Evolutionary conservation across 345 rosid species (phyloP), one percentile per base, ranked within the genome.

Genomic region (Acer yangbiense): DNA sequence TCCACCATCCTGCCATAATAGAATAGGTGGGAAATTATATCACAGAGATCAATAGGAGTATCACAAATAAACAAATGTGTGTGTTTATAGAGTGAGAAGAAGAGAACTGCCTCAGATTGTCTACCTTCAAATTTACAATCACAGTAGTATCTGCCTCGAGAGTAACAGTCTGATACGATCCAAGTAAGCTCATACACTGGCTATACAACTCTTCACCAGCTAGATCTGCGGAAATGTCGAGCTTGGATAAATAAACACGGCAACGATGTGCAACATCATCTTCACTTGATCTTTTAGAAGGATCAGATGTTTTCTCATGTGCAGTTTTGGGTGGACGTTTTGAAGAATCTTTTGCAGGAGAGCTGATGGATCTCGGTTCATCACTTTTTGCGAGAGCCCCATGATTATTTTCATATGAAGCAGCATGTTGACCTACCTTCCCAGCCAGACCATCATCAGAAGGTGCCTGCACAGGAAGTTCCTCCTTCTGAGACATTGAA

Each of bases 161-260:
- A 77, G 82, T 64, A 65, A 73, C 79, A 72, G 77, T 69, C 71
- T 76, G 86, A 77, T 85, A 87, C 43, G 69, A 70, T 43, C 74
- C 81, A 60, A 92, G 69, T 71, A 86, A 79, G 77, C 80, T 78
- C 81, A 87, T 85, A 78, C 87, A 87, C 78, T 79, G 85, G 74
- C 76, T 76, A 82, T 73, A 86, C 87, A 92, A 72, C 81, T 94
- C 97, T 0, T 92, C 79, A 82, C 86, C 87, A 69, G 91, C 84
- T 77, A 96, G 97, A 76, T 94, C 94, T 46, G 82, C 71, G 3
- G 99, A 94, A 77, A 96, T 84, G 86, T 96, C 98, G 68, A 96
- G 88, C 87, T 87, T 91, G 57, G 98, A 91, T 62, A 96, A 92
- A 88, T 96, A 94, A 76, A 85, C 84, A 70, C 74, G 65, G 61